Evolutionary conservation across 169 alveolate genomes (phyloP).

Genomic region (Eimeria tenella): DNA sequence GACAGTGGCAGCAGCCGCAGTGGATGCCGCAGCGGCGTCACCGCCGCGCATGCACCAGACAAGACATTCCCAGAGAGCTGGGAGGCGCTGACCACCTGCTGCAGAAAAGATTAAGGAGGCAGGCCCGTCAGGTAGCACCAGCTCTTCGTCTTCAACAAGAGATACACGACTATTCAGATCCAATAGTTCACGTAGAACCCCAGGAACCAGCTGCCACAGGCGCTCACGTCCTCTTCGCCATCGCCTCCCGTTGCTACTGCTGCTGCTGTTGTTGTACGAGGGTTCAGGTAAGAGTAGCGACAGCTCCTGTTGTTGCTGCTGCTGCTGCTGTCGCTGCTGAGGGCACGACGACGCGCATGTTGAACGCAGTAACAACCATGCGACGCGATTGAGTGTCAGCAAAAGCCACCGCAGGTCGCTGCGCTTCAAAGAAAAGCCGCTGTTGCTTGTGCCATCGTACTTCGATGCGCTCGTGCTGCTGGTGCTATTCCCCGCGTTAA

Average conservation of each 20-base stretch:
- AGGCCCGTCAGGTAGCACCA: slow-evolving; percentile 1
- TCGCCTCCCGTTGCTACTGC: slow-evolving; percentile 1
- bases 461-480: no score
- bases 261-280: neutral
- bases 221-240: neutral
- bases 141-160: neutral
- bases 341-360: slow-evolving; percentile 2
- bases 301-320: neutral
- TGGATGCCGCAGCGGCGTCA: slow-evolving; percentile 24
- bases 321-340: slow-evolving; percentile 55
- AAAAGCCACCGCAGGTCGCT: slow-evolving; percentile 62
- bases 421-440: slow-evolving; percentile 2
- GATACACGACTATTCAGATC: neutral
- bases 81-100: slow-evolving; percentile 21
- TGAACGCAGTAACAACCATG: slow-evolving; percentile 47
- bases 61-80: neutral
- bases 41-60: slow-evolving; percentile 42
- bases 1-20: slow-evolving; percentile 24
- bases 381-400: slow-evolving; percentile 43
- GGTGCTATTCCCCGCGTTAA: slow-evolving; percentile 1
- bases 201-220: slow-evolving; percentile 23
- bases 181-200: slow-evolving; percentile 3
- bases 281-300: neutral
- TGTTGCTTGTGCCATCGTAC: neutral
- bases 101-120: slow-evolving; percentile 30